Conservation (phyloP, 2,329 filamentous ascomycete species). For the Cercospora sojina region DNA sequence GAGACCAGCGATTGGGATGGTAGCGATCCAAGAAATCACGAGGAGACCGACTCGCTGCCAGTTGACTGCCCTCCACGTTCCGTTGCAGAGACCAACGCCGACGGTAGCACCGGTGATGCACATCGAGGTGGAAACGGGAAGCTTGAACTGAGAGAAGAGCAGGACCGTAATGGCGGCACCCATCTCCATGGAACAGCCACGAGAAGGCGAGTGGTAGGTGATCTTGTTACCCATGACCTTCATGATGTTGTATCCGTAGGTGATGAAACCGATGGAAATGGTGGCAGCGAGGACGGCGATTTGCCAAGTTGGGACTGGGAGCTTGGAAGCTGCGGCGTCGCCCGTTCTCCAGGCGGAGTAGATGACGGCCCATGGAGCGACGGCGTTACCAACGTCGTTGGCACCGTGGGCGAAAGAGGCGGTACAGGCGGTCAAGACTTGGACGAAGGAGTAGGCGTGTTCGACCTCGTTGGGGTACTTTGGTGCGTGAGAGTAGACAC, state of each 20-base stretch:
- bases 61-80: conserved; percentile 59
- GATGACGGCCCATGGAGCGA: conserved; percentile 63
- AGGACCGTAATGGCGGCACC: conserved; percentile 63
- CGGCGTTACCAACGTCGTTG: conserved; percentile 65
- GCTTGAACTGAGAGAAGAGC: conserved; percentile 60
- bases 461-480: conserved; percentile 65
- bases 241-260: conserved; percentile 67
- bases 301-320: conserved; percentile 71
- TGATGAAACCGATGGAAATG: conserved; percentile 59
- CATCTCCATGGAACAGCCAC: conserved; percentile 60
- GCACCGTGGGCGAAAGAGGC: conserved; percentile 71
- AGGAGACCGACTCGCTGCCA: conserved; percentile 63
- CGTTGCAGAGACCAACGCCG: conserved; percentile 62
- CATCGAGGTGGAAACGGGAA: conserved; percentile 65
- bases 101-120: conserved; percentile 64
- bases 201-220: conserved; percentile 56
- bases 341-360: conserved; percentile 60
- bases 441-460: conserved; percentile 65
- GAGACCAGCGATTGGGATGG: conserved; percentile 57
- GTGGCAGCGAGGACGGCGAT: conserved; percentile 63
- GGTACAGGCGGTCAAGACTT: conserved; percentile 67
- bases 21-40: conserved; percentile 61
- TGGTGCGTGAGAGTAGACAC: conserved; percentile 56
- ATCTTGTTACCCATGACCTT: conserved; percentile 59
- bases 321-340: conserved; percentile 55